Percentiles rank a stretch among this genome's conserved stretches.
phyloP scores from a whole-genome alignment of 2,329 filamentous ascomycete genomes.

The Colletotrichum tabaci region DNA sequence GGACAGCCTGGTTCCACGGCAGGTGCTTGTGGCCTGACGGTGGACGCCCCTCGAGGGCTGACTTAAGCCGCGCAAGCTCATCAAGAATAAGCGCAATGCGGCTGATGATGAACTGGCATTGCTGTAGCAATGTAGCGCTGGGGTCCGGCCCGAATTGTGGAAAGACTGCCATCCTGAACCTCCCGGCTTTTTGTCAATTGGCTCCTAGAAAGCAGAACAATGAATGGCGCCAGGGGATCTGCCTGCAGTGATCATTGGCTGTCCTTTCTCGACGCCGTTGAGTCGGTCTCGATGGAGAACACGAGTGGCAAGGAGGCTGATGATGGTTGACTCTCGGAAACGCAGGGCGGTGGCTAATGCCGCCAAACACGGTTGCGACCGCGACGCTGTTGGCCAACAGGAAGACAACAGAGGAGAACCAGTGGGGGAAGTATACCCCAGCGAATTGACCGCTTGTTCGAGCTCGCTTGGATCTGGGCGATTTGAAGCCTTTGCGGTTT shows the following conservation, averaged over 20 bases:
- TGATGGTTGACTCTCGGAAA: no score
- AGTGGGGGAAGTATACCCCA: no score
- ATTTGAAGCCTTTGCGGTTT: no score
- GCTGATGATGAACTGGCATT: slow-evolving; percentile 34
- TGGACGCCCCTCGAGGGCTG: slow-evolving; percentile 33
- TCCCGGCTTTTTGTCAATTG: neutral
- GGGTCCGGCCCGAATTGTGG: slow-evolving; percentile 27
- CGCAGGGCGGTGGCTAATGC: no score
- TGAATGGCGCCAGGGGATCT: neutral
- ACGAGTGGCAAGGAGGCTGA: no score
- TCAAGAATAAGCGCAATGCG: slow-evolving; percentile 31
- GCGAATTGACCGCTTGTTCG: no score
- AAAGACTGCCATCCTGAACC: slow-evolving; percentile 19
- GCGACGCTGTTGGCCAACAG: no score
- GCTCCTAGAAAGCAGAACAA: neutral
- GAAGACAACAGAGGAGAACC: no score
- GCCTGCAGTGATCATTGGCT: neutral
- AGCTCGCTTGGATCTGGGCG: no score
- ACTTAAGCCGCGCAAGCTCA: slow-evolving; percentile 40
- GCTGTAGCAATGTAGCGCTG: slow-evolving; percentile 10
- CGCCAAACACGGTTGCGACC: no score
- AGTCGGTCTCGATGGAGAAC: no score
- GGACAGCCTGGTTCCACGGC: slow-evolving; percentile 42
- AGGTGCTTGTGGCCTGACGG: slow-evolving; percentile 33
- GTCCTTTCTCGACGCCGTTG: no score